Percentiles rank a stretch among this genome's conserved stretches.
These are phyloP conservation scores for Miscanthus lutarioriparius DNA, from an alignment of 176 grass and related monocot species.

Conservation along the genomic window DNA sequence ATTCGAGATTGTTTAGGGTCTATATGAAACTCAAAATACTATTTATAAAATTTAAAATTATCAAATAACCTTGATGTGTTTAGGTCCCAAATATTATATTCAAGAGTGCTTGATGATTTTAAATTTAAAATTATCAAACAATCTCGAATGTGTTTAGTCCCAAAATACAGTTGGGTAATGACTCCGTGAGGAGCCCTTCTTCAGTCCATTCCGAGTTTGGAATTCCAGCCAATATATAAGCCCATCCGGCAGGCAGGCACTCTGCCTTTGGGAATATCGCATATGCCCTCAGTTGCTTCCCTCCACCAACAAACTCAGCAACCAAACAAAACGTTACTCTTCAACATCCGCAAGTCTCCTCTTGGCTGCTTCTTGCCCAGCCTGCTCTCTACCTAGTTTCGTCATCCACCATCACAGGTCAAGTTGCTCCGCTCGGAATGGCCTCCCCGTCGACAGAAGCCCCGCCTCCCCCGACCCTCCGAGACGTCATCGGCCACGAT, in stretches of 20 bases:
- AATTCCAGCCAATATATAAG: slow-evolving; percentile 26
- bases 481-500: slow-evolving; percentile 41
- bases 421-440: slow-evolving; percentile 29
- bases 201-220: not conserved
- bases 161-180: too few relatives aligned
- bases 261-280: not conserved
- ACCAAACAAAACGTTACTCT: slow-evolving; percentile 31
- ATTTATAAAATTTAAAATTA: too few relatives aligned
- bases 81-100: too few relatives aligned
- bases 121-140: too few relatives aligned
- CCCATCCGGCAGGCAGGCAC: not conserved
- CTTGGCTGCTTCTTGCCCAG: not conserved
- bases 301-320: too few relatives aligned
- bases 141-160: too few relatives aligned
- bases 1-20: too few relatives aligned
- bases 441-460: slow-evolving; percentile 21
- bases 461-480: slow-evolving; percentile 8
- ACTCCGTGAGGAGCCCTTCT: not conserved
- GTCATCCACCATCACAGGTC: not conserved
- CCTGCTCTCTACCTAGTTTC: not conserved
- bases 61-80: too few relatives aligned
- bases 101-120: too few relatives aligned
- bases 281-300: too few relatives aligned
- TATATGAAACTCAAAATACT: too few relatives aligned
- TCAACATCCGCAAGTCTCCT: slow-evolving; percentile 25